Base-by-base conservation (phyloP, 495 filamentous ascomycete species). In the Penicillium parvum region DNA sequence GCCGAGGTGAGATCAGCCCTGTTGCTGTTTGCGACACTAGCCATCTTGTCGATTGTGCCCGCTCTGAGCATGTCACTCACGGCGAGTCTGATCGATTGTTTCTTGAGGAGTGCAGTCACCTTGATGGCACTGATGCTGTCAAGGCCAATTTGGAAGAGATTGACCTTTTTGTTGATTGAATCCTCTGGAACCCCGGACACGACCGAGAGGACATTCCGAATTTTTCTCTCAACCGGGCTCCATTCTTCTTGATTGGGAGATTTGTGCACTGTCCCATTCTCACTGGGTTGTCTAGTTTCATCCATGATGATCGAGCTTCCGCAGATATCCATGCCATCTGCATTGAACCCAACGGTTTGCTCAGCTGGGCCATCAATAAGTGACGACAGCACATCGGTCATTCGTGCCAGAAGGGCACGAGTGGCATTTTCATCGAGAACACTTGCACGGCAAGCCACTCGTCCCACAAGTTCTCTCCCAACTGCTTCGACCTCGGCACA, bases 51-150 rank as follows among this genome's bases (percentile, higher is more conserved):
- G n/a, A 68, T 52, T 2, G 57, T 58, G 18, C 63, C 62, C 8
- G 63, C 60, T 18, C 44, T 57, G 19, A 68, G 47, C 62, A 68
- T 64, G 23, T 64, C 58, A 26, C 60, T 64, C 15, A 68, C 64
- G 11, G 56, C 35, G 4, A 68, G 47, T 15, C 37, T 52, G 34
- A 65, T 19, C 0, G 53, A 60, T 40, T 53, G 53, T 37, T 61
- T 64, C 40, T 55, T 65, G 15, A 68, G 28, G 14, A 65, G 57
- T 4, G 64, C 50, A 43, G 52, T 50, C 7, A 68, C 60, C 37
- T 68, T 68, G 60, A 96, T 90, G 7, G 88, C 86, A 39, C 84
- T 86, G 54, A 97, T 88, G 3, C 90, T 96, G 57, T 97, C 90
- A 25, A 96, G 72, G 5, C 91, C 90, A 5, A 97, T 73, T 50